Base-by-base conservation (phyloP, 2,329 filamentous ascomycete species). In the Gliomastix tumulicola region DNA sequence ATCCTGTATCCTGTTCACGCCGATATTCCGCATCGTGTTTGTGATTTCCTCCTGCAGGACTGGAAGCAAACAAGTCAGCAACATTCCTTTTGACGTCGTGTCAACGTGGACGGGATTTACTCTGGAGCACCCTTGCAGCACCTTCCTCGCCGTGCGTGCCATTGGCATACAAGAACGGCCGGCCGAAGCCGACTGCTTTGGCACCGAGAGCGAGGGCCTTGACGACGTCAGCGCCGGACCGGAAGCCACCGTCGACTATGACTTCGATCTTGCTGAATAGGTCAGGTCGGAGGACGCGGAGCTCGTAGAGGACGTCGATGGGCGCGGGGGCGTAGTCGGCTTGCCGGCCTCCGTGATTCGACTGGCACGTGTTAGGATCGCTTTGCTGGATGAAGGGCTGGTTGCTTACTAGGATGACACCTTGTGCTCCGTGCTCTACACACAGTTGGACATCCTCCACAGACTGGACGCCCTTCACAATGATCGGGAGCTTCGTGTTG, bases 161-260 rank as follows among this genome's bases (percentile, higher is more conserved):
- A 47, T 70, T 71, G 32, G 62, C 53, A 44, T 56, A 69, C 65
- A 70, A 67, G 39, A 63, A 58, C 18, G 38, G 25, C 7, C 25
- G 25, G n/a, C 25, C 32, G n/a, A 34, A 10, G 10, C 33, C 33
- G 4, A 35, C 33, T 13, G 22, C 22, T 23, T 35, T 35, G 17
- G 21, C 33, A 25, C 33, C 33, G 16, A 35, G 33, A 9, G 33
- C 20, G 12, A 33, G 31, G 16, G 65, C 55, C 30, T 59, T 59
- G 23, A 58, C 44, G 12, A 56, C 42, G 34, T 59, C 56, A 4
- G 50, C 49, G 5, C 55, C 55, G 8, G 48, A 46, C 17, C 47
- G 44, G 13, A 59, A 42, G 3, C 56, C 56, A 6, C 54, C 54
- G 31, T 59, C 53, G n/a, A 53, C 51, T 15, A 51, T 47, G 4